These are phyloP conservation scores for Penicillium paxilli DNA, from an alignment of 495 filamentous ascomycete genomes.

Conservation along the genomic window DNA sequence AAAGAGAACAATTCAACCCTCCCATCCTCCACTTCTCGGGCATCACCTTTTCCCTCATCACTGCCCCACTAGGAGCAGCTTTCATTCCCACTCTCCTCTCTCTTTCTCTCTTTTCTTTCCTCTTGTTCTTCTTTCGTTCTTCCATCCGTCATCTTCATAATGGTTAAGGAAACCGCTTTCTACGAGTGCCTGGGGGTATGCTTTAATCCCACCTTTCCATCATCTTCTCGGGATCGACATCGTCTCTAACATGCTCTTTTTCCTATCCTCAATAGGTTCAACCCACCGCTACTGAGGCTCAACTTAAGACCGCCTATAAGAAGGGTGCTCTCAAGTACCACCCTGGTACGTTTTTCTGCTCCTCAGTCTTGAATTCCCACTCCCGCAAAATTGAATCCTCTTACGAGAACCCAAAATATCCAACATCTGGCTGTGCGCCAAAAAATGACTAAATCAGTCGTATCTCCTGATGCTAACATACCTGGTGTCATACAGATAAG, in stretches of 20 bases:
- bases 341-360: slow-evolving; percentile 75
- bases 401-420: too few species aligned
- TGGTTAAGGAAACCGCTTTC: slow-evolving; percentile 88
- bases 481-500: slow-evolving; percentile 66
- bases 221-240: neutral
- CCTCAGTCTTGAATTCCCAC: too few species aligned
- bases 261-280: slow-evolving; percentile 56
- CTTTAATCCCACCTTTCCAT: slow-evolving; percentile 9
- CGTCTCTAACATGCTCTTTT: slow-evolving; percentile 19
- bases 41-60: slow-evolving; percentile 8
- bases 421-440: too few species aligned
- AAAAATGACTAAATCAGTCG: neutral
- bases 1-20: slow-evolving; percentile 17
- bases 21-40: slow-evolving; percentile 7
- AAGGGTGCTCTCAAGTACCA: slow-evolving; percentile 87
- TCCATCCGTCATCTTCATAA: slow-evolving; percentile 37
- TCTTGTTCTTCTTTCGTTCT: slow-evolving; percentile 19
- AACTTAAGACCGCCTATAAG: slow-evolving; percentile 90
- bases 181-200: slow-evolving; percentile 87
- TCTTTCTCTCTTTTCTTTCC: slow-evolving; percentile 10
- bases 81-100: slow-evolving; percentile 6
- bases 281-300: slow-evolving; percentile 68
- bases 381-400: too few species aligned
- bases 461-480: neutral
- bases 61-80: slow-evolving; percentile 3